These are phyloP conservation scores for Metschnikowia baotianmanensis DNA, from an alignment of 805 yeast genomes.

Conservation along the genomic window DNA sequence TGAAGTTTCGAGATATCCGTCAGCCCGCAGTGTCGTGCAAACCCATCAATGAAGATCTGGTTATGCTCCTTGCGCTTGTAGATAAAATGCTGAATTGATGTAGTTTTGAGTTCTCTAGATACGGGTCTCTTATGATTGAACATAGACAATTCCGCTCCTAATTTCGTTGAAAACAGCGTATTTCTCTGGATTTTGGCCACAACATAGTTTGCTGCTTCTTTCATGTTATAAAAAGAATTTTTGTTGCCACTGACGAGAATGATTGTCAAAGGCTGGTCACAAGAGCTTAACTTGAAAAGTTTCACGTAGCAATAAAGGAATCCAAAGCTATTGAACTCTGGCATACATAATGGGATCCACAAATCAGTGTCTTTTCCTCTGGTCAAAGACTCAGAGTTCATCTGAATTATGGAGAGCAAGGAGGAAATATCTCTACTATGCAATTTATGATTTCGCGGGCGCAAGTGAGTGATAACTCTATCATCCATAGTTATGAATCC, in stretches of 20 bases:
- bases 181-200: slow-evolving; percentile 30
- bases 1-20: slow-evolving; percentile 22
- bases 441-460: slow-evolving; percentile 75
- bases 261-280: slow-evolving; percentile 31
- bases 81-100: slow-evolving; percentile 70
- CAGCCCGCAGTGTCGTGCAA: slow-evolving; percentile 14
- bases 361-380: slow-evolving; percentile 57
- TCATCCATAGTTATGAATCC: slow-evolving; percentile 67
- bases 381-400: slow-evolving; percentile 37
- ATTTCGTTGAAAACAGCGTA: slow-evolving; percentile 20
- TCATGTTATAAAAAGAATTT: slow-evolving; percentile 75
- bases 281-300: slow-evolving; percentile 22
- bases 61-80: slow-evolving; percentile 69
- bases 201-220: slow-evolving; percentile 55
- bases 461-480: slow-evolving; percentile 61
- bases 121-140: slow-evolving; percentile 9
- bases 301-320: slow-evolving; percentile 80
- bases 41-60: slow-evolving; percentile 56
- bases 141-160: slow-evolving; percentile 24
- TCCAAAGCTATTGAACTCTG: slow-evolving; percentile 85
- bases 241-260: slow-evolving; percentile 65
- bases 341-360: slow-evolving; percentile 93
- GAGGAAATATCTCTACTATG: slow-evolving; percentile 81
- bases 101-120: slow-evolving; percentile 23
- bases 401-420: slow-evolving; percentile 64